These are phyloP conservation scores for Mycosphaerella sp. DNA, from an alignment of 2,329 filamentous ascomycete genomes.

Conservation along the genomic window DNA sequence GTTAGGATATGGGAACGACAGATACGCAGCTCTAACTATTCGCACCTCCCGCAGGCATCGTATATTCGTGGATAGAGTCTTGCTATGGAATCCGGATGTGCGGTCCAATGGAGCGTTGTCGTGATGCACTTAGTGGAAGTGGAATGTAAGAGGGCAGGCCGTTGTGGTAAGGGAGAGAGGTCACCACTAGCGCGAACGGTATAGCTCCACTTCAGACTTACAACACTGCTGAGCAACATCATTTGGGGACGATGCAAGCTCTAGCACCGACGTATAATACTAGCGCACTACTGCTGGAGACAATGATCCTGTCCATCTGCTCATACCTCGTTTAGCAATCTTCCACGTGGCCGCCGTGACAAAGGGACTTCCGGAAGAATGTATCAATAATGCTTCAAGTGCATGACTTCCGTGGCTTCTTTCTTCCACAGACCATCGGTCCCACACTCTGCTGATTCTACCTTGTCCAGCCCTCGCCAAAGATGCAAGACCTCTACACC, in stretches of 20 bases:
- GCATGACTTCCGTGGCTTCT: background rate
- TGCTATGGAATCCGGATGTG: too few species aligned
- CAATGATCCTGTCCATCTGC: background rate
- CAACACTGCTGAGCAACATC: background rate
- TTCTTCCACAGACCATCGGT: background rate
- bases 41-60: slow-evolving; percentile 8
- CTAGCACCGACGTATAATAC: background rate
- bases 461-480: background rate
- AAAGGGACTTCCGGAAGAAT: background rate
- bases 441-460: background rate
- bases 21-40: background rate
- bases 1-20: background rate
- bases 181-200: background rate
- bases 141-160: too few species aligned
- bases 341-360: background rate
- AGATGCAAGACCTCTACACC: slow-evolving; percentile 7
- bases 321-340: background rate
- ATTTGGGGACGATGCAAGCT: too few species aligned
- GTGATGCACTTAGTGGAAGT: too few species aligned
- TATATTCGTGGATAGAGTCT: background rate
- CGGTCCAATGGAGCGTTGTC: too few species aligned
- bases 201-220: background rate
- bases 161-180: too few species aligned
- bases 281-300: background rate
- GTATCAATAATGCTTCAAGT: background rate